Evolutionary conservation across 116 monocot species (phyloP).

Genomic region (Papilionanthe hybrid): DNA sequence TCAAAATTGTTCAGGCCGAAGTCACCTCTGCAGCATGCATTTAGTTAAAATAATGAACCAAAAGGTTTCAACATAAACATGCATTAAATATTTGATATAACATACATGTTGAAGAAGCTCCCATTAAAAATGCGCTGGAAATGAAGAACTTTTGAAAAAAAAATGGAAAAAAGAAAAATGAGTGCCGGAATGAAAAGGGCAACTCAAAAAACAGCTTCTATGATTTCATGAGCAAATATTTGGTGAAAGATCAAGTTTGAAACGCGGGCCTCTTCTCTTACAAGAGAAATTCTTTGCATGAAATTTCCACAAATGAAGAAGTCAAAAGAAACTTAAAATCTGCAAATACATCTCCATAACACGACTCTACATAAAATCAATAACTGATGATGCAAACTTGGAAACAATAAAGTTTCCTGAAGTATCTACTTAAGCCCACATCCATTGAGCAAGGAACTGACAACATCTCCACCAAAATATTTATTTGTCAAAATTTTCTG

Average conservation of each 20-base stretch:
- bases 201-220: background rate
- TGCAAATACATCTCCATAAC: background rate
- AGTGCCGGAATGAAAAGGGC: background rate
- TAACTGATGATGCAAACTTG: background rate
- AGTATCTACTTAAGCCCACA: background rate
- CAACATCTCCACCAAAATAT: background rate
- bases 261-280: background rate
- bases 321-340: background rate
- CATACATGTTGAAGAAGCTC: background rate
- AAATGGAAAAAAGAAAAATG: background rate
- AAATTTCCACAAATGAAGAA: background rate
- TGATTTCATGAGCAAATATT: background rate
- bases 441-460: background rate
- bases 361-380: background rate
- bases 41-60: conserved; percentile 1
- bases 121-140: background rate
- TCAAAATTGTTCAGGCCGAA: conserved; percentile 84
- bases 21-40: conserved; percentile 58
- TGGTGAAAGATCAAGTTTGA: background rate
- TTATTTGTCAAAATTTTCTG: background rate
- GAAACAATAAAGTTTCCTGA: background rate
- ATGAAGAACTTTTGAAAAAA: background rate
- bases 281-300: background rate
- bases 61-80: background rate
- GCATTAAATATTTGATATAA: background rate